phyloP scores from a whole-genome alignment of 2,329 filamentous ascomycete species.

The Trichoderma aggressivum region DNA sequence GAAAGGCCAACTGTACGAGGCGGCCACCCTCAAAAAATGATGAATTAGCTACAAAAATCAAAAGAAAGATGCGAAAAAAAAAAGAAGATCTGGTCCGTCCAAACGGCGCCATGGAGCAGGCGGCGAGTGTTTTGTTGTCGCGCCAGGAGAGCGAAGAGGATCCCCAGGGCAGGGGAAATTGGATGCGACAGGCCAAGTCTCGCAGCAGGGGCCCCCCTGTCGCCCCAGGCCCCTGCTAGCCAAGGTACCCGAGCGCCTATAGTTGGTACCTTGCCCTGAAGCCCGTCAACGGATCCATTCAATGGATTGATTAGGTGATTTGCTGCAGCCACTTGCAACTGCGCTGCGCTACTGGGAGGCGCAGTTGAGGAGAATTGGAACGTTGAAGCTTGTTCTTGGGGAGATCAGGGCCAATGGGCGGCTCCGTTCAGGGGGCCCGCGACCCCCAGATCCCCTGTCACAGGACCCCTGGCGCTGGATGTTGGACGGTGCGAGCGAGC shows the following conservation, averaged over 20 bases:
- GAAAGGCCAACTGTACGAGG: constrained; percentile 25
- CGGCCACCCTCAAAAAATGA: constrained; percentile 24
- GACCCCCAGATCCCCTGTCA: neutral
- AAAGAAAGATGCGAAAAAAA: constrained; percentile 16
- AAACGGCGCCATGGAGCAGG: neutral
- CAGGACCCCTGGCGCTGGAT: neutral
- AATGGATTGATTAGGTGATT: too few relatives aligned
- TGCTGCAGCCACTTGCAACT: neutral
- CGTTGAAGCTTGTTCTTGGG: constrained; percentile 8
- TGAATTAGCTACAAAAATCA: constrained; percentile 14
- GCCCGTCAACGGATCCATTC: too few relatives aligned
- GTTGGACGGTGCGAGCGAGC: neutral
- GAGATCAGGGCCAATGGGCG: neutral
- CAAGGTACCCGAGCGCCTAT: neutral
- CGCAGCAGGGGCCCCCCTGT: too few relatives aligned
- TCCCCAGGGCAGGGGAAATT: constrained; percentile 15
- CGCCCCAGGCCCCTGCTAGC: neutral
- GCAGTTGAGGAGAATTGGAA: neutral
- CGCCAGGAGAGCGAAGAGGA: constrained; percentile 1
- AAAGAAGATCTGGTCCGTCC: constrained; percentile 11
- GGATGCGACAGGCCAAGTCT: constrained; percentile 13
- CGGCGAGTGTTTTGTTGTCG: constrained; percentile 17
- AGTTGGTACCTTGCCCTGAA: neutral
- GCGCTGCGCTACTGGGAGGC: constrained; percentile 17
- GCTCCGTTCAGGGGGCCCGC: constrained; percentile 15